phyloP scores from a whole-genome alignment of 1,284 basidiomycete species.

The Cryptococcus sp. region DNA sequence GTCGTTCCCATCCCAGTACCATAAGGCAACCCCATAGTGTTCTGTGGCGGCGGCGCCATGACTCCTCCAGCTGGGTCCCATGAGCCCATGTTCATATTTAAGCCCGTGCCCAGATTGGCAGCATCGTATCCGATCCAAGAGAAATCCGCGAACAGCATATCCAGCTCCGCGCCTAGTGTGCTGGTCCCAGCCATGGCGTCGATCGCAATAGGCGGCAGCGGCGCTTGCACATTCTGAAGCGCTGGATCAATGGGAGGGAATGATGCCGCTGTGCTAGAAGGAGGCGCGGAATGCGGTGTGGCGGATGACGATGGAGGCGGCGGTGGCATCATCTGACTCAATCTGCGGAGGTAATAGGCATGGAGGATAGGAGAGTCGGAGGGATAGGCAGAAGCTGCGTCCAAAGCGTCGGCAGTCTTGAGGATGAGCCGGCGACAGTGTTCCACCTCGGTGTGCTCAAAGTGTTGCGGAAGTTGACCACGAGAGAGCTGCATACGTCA shows the following conservation, averaged over 20 bases:
- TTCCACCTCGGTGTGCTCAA: conserved; percentile 35
- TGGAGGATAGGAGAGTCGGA: conserved; percentile 38
- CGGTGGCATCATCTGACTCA: conserved; percentile 21
- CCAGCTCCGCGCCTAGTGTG: conserved; percentile 25
- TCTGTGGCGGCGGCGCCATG: background rate
- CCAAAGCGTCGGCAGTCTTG: conserved; percentile 34
- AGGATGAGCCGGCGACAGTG: conserved; percentile 39
- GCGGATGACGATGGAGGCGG: conserved; percentile 2
- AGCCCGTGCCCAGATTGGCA: too few species aligned
- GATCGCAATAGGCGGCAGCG: conserved; percentile 4
- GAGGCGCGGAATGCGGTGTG: background rate
- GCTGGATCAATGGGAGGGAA: conserved; percentile 6
- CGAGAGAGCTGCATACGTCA: conserved; percentile 18
- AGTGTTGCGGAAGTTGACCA: conserved; percentile 35
- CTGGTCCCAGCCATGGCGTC: conserved; percentile 11
- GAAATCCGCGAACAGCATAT: conserved; percentile 33
- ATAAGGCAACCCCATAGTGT: background rate
- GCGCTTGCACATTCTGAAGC: conserved; percentile 2
- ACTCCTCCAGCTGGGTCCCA: background rate
- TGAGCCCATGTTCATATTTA: too few species aligned
- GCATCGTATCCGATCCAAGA: conserved; percentile 32
- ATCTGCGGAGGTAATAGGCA: conserved; percentile 36
- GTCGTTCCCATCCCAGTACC: background rate
- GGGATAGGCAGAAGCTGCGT: conserved; percentile 32
- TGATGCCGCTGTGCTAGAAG: background rate